Base-by-base conservation (phyloP, 2,329 filamentous ascomycete genomes). In the Hypoxylon sp. region DNA sequence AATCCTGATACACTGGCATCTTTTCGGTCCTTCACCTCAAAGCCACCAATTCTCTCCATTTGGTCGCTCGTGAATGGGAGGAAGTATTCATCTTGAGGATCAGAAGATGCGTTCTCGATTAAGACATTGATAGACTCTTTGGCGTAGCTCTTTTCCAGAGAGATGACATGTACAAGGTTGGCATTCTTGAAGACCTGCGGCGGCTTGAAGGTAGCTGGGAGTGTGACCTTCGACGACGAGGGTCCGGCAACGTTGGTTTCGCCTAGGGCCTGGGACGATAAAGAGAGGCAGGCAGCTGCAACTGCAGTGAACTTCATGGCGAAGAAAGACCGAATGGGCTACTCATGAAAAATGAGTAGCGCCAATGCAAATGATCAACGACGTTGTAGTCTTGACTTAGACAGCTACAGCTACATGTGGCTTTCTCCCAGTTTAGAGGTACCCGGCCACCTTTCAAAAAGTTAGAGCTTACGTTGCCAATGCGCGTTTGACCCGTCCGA, bases 21-120 rank as follows among this genome's bases (percentile, higher is more conserved):
- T 81, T 97, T 97, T 85, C 94, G 96, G 80, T 98, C 93, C 83
- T 91, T 93, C 59, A 94, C 96, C 82, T 98, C 94, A 64, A 99
- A 83, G 41, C 91, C 93, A 71, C 95, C 96, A 69, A 98, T 83
- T 71, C 88, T 90, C 70, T 89, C 87, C 75, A 97, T 88, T 80
- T 93, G 85, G 69, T 90, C 87, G 65, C 90, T 84, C 63, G 93
- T 91, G 78, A 99, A 97, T 2, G 94, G 93, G 58, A 99, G 76
- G 80, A 91, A 98, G 86, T 99, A 99, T 80, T 97, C 91, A 79
- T 89, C 88, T 78, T 98, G 94, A 17, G 94, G 87, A 72, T 90
- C 84, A 68, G 87, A 86, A 76, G 91, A 93, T 72, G 92, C 85
- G 80, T 99, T 99, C 84, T 98, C 92, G 70, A 99, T 89, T 56